Conservation (phyloP, 306 rosid genomes). For the Argentina anserina region DNA sequence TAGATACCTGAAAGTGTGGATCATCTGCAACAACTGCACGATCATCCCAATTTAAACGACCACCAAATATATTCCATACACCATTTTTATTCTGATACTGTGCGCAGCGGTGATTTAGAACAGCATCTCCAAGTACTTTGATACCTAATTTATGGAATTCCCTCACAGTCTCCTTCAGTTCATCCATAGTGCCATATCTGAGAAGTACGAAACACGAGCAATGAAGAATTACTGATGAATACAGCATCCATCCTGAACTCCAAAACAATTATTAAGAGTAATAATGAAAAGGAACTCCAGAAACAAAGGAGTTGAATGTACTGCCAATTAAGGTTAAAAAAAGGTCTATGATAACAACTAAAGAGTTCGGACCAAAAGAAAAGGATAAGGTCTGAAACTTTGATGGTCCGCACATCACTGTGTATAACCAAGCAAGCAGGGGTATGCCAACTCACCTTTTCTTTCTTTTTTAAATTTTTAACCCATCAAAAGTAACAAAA, state of each 20-base stretch:
- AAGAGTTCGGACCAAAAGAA: not conserved
- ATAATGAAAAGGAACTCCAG: not conserved
- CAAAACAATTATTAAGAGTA: not conserved
- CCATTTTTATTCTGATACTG: slow-evolving; percentile 75
- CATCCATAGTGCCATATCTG: slow-evolving; percentile 83
- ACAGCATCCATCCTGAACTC: slow-evolving; percentile 4
- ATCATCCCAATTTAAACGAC: slow-evolving; percentile 91
- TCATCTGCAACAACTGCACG: slow-evolving; percentile 96
- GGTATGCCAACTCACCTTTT: not conserved
- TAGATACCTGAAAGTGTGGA: slow-evolving; percentile 93
- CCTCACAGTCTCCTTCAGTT: slow-evolving; percentile 77
- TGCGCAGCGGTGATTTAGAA: slow-evolving; percentile 98
- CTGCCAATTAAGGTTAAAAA: not conserved
- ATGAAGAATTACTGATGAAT: slow-evolving; percentile 18
- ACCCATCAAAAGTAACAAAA: not conserved
- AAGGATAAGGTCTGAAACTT: not conserved
- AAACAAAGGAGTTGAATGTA: not conserved
- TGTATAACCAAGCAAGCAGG: not conserved
- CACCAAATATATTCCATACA: slow-evolving; percentile 94
- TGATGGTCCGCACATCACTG: not conserved
- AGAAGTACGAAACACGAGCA: slow-evolving; percentile 16
- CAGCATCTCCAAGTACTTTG: slow-evolving; percentile 90
- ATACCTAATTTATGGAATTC: slow-evolving; percentile 60
- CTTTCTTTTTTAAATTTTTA: not conserved
- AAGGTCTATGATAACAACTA: not conserved